phyloP scores from a whole-genome alignment of 2,329 filamentous ascomycete species.

The Chrysosporium queenslandicum region DNA sequence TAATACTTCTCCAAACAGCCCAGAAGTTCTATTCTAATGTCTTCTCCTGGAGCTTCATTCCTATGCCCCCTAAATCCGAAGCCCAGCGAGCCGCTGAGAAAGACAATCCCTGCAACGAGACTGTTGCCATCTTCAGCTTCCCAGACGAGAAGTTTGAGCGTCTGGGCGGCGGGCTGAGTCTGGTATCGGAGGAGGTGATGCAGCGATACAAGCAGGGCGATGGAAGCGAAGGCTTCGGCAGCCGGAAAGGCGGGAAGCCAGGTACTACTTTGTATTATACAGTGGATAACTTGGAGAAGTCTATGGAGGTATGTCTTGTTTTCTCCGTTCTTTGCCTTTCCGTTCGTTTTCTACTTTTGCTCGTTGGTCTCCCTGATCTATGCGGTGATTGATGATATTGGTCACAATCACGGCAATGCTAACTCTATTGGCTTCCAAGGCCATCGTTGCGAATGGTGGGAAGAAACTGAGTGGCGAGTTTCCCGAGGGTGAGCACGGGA shows the following conservation, averaged over 20 bases:
- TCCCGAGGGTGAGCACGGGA: constrained; percentile 17
- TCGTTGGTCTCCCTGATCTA: too few relatives aligned
- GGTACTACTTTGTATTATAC: constrained; percentile 19
- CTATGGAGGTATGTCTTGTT: constrained; percentile 15
- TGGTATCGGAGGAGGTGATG: constrained; percentile 13
- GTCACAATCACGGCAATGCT: neutral
- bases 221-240: neutral
- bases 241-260: constrained; percentile 7
- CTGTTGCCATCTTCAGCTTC: constrained; percentile 19
- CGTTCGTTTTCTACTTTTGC: too few relatives aligned
- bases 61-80: neutral
- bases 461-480: constrained; percentile 16
- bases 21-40: constrained; percentile 20
- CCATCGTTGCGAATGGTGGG: constrained; percentile 18
- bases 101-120: constrained; percentile 12
- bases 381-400: too few relatives aligned
- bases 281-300: constrained; percentile 19
- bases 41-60: constrained; percentile 21
- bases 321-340: neutral
- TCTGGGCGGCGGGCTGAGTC: constrained; percentile 18
- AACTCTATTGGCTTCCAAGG: constrained; percentile 2
- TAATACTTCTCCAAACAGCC: constrained; percentile 11
- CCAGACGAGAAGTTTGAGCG: constrained; percentile 13
- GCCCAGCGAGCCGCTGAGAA: neutral
- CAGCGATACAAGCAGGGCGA: neutral